Evolutionary conservation across 2,329 filamentous ascomycete genomes (phyloP).

Genomic region (Fragosphaeria purpurea): DNA sequence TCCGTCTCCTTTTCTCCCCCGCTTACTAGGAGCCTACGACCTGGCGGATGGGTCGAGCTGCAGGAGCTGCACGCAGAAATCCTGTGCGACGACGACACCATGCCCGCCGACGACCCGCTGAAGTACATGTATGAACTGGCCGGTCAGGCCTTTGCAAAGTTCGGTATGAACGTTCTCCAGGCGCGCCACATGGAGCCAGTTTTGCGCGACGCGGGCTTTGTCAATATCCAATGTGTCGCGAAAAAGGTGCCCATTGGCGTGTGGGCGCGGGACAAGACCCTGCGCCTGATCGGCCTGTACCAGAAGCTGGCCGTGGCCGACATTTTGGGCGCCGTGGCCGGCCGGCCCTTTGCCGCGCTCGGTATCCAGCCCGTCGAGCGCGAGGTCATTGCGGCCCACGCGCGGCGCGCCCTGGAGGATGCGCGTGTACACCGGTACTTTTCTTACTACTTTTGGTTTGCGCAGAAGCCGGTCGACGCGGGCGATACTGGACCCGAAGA

Average conservation of each 20-base stretch:
- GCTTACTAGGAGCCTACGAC: conserved; percentile 25
- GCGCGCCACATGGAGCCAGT: conserved; percentile 24
- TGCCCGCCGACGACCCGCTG: conserved; percentile 30
- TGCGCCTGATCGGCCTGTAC: conserved; percentile 31
- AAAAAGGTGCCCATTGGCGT: conserved; percentile 35
- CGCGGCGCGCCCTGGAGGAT: conserved; percentile 25
- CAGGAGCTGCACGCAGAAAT: conserved; percentile 33
- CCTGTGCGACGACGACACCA: conserved; percentile 31
- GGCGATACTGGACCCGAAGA: background rate
- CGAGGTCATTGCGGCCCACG: conserved; percentile 19
- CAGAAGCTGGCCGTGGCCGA: conserved; percentile 28
- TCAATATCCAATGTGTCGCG: conserved; percentile 27
- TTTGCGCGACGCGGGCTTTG: conserved; percentile 32
- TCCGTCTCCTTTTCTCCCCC: background rate
- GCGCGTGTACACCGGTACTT: conserved; percentile 28
- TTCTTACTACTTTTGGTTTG: conserved; percentile 28
- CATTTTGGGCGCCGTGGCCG: conserved; percentile 25
- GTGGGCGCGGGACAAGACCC: conserved; percentile 31
- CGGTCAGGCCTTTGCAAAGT: conserved; percentile 20
- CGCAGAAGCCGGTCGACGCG: conserved; percentile 23
- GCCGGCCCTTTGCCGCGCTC: conserved; percentile 32
- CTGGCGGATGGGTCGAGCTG: conserved; percentile 40
- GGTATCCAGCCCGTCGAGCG: conserved; percentile 23
- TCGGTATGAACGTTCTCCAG: conserved; percentile 26
- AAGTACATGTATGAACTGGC: conserved; percentile 19